Percentiles rank a stretch among this genome's conserved stretches.
These are phyloP conservation scores for Kwoniella dendrophila DNA, from an alignment of 768 basidiomycete species.

Conservation along the genomic window DNA sequence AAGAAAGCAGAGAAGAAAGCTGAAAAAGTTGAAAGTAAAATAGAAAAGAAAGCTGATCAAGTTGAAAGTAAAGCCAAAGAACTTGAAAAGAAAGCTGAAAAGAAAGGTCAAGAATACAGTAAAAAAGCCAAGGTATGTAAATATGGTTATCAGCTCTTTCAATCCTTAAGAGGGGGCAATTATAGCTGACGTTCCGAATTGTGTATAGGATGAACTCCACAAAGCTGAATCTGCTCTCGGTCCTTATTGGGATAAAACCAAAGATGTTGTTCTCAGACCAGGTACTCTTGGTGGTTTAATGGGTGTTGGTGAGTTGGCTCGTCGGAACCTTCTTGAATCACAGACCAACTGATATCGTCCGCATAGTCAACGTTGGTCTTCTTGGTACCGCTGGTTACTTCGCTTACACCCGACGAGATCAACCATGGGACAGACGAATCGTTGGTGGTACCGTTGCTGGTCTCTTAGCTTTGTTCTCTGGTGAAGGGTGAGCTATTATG, in stretches of 20 bases:
- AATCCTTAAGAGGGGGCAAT: neutral
- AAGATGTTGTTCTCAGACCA: slow-evolving; percentile 65
- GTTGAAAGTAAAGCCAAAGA: slow-evolving; percentile 24
- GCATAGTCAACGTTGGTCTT: slow-evolving; percentile 71
- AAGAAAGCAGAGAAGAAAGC: slow-evolving; percentile 53
- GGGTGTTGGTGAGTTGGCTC: slow-evolving; percentile 63
- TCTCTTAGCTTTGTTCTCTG: slow-evolving; percentile 52
- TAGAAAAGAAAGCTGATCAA: slow-evolving; percentile 56
- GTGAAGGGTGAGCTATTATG: slow-evolving; percentile 47
- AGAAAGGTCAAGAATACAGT: slow-evolving; percentile 36
- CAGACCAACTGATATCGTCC: neutral
- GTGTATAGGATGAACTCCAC: slow-evolving; percentile 41
- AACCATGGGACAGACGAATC: slow-evolving; percentile 56
- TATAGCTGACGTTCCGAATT: neutral
- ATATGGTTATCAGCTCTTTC: neutral
- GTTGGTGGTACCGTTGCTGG: slow-evolving; percentile 50
- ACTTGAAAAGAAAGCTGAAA: slow-evolving; percentile 19
- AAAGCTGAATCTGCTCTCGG: slow-evolving; percentile 47
- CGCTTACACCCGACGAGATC: slow-evolving; percentile 66
- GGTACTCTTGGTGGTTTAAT: slow-evolving; percentile 72
- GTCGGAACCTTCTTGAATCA: neutral
- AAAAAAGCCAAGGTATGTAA: slow-evolving; percentile 37
- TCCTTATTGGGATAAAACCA: slow-evolving; percentile 60
- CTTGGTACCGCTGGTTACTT: slow-evolving; percentile 66
- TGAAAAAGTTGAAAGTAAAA: slow-evolving; percentile 39